phyloP scores from a whole-genome alignment of 371 early-diverging fungal species.

The Mortierella sp. region DNA sequence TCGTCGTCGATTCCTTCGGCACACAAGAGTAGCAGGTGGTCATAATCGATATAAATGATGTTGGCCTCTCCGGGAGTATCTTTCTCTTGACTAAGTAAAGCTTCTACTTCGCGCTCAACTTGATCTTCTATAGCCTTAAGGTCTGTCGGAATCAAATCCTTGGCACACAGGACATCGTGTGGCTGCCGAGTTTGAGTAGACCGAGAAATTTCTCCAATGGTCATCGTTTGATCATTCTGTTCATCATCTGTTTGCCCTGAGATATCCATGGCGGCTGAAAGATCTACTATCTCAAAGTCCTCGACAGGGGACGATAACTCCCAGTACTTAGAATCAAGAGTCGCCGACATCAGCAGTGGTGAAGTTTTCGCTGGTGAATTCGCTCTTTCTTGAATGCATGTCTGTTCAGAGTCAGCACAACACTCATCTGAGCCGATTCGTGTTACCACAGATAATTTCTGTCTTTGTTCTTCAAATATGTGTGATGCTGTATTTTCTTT shows the following conservation, averaged over 20 bases:
- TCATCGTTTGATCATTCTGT: no score
- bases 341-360: constrained; percentile 6
- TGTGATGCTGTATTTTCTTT: not conserved
- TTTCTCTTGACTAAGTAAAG: not conserved
- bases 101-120: not conserved
- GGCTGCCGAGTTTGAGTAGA: not conserved
- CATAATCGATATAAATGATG: constrained; percentile 8
- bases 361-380: not conserved
- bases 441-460: not conserved
- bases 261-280: not conserved
- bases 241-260: no score
- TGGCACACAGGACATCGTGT: not conserved
- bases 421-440: not conserved
- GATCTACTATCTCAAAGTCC: no score
- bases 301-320: constrained; percentile 8
- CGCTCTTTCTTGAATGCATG: not conserved
- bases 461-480: not conserved
- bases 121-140: constrained; percentile 5
- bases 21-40: not conserved
- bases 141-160: constrained; percentile 5
- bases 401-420: no score
- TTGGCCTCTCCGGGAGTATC: not conserved
- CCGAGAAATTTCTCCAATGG: no score
- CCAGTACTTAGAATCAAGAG: constrained; percentile 17
- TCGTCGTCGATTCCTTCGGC: not conserved